A percentile compares a stretch with the other conserved stretches of the same genome.
Conservation (phyloP, 495 filamentous ascomycete species). For the Parathielavia hyrcaniae region DNA sequence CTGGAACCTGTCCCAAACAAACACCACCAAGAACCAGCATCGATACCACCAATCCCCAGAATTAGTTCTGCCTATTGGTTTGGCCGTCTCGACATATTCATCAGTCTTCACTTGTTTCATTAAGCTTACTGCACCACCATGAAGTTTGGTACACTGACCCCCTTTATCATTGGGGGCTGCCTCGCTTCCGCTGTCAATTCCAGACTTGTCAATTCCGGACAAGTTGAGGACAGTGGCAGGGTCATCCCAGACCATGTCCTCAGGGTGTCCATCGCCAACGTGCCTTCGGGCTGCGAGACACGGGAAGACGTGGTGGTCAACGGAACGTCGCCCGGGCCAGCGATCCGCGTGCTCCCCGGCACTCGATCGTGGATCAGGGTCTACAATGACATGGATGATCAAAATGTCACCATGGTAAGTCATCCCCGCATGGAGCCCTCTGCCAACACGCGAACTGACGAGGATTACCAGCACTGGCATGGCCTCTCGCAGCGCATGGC, state of each 20-base stretch:
- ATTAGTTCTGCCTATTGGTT: background rate
- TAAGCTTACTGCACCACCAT: conserved; percentile 1
- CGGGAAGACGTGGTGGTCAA: conserved; percentile 47
- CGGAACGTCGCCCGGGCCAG: conserved; percentile 49
- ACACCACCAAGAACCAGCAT: background rate
- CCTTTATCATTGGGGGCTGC: conserved; percentile 7
- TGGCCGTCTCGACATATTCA: background rate
- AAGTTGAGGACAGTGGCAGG: conserved; percentile 32
- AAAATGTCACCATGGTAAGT: conserved; percentile 51
- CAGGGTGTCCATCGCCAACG: conserved; percentile 36
- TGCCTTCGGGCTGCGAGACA: conserved; percentile 40
- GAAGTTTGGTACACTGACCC: background rate
- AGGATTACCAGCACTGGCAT: conserved; percentile 52
- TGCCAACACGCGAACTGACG: conserved; percentile 13
- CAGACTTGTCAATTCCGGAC: background rate
- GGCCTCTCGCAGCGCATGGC: conserved; percentile 50
- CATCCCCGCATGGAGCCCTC: background rate
- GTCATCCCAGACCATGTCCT: conserved; percentile 50
- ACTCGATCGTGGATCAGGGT: conserved; percentile 52
- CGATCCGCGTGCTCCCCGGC: conserved; percentile 43
- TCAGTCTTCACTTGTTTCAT: background rate
- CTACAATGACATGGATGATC: conserved; percentile 51
- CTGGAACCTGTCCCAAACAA: too few species aligned
- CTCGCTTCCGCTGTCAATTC: conserved; percentile 9
- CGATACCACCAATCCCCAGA: background rate